Percentiles rank a stretch among this genome's conserved stretches.
Conservation (phyloP, 768 basidiomycete genomes). For the Strobilomyces dryophilus region DNA sequence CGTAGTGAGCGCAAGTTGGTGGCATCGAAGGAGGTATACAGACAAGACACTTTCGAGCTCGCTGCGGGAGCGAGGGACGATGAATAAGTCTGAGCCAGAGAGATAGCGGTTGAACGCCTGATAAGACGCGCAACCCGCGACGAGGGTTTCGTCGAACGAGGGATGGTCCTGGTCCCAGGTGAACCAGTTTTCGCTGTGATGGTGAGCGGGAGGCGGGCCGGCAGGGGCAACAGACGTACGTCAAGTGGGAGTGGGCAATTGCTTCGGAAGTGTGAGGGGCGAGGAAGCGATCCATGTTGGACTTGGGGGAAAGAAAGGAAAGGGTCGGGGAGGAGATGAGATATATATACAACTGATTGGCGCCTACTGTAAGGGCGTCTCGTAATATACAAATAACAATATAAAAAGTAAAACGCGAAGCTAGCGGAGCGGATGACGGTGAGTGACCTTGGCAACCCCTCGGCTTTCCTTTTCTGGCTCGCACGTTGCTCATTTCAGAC, state of each 20-base stretch:
- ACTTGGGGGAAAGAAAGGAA: background rate
- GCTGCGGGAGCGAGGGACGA: constrained; percentile 57
- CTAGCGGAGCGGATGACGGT: background rate
- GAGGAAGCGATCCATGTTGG: constrained; percentile 65
- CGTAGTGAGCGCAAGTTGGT: constrained; percentile 4
- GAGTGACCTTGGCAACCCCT: background rate
- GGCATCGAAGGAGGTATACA: constrained; percentile 23
- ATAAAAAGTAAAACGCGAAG: background rate
- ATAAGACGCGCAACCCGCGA: constrained; percentile 78
- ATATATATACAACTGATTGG: constrained; percentile 8
- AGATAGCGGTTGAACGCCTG: constrained; percentile 74
- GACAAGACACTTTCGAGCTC: constrained; percentile 74
- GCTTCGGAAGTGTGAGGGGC: constrained; percentile 75
- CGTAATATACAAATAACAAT: background rate
- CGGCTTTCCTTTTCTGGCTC: constrained; percentile 17
- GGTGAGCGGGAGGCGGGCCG: constrained; percentile 12
- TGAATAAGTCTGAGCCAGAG: constrained; percentile 64
- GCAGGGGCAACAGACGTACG: constrained; percentile 38
- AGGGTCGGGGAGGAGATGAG: background rate
- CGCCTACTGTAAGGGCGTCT: constrained; percentile 10
- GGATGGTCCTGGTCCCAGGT: constrained; percentile 70
- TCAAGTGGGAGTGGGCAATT: constrained; percentile 60
- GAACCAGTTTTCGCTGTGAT: constrained; percentile 57
- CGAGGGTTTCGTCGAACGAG: constrained; percentile 65
- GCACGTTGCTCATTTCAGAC: constrained; percentile 22